phyloP scores from a whole-genome alignment of 2,329 filamentous ascomycete genomes.

The Aspergillus sp. region DNA sequence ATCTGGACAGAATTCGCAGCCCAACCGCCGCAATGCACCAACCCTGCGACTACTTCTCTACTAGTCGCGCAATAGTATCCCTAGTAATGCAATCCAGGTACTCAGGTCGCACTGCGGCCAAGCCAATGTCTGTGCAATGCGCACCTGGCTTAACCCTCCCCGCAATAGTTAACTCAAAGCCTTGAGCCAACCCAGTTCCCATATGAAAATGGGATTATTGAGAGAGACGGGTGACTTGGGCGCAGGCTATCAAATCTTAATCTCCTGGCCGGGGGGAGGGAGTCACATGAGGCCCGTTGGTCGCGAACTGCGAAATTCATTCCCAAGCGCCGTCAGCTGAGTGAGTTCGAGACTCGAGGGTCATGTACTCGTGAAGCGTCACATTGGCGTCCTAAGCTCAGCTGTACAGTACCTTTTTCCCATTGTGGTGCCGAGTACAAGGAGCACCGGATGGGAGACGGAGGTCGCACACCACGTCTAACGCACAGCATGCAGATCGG shows the following conservation, averaged over 20 bases:
- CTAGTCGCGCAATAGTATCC: not conserved
- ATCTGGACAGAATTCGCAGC: not conserved
- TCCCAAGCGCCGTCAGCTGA: not conserved
- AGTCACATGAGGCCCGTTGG: slow-evolving; percentile 2
- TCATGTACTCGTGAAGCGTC: not conserved
- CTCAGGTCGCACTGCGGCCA: not conserved
- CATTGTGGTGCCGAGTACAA: not conserved
- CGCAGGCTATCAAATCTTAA: not conserved
- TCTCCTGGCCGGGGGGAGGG: not conserved
- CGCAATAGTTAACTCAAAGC: not conserved
- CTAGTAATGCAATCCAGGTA: slow-evolving; percentile 4
- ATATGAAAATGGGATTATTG: not conserved
- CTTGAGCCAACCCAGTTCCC: not conserved
- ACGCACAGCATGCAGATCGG: slow-evolving; percentile 4
- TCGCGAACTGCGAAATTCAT: not conserved
- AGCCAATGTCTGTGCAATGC: slow-evolving; percentile 2
- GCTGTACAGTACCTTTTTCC: not conserved
- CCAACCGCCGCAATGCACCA: slow-evolving; percentile 5
- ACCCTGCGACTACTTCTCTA: not conserved
- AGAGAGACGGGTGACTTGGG: slow-evolving; percentile 1
- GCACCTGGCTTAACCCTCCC: not conserved
- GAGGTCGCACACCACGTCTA: not conserved
- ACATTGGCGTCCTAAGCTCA: not conserved
- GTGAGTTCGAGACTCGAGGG: not conserved
- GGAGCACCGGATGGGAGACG: not conserved